Base-by-base conservation (phyloP, 2,329 filamentous ascomycete genomes). In the Penicillium sp. region DNA sequence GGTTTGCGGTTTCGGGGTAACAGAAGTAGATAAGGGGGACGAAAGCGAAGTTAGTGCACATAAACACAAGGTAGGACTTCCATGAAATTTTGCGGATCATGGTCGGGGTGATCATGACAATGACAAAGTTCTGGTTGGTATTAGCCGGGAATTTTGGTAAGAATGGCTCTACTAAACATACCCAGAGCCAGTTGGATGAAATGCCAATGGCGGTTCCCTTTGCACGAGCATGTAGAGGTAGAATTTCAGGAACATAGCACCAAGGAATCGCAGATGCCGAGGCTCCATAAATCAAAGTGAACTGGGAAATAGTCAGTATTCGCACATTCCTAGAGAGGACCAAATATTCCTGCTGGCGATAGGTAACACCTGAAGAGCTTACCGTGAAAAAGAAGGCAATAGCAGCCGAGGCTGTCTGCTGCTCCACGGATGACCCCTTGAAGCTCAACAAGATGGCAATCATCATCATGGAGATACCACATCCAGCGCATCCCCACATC, bases 41-140 rank as follows among this genome's bases (percentile, higher is more conserved):
- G 53, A 73, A 73, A 14, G 53, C 47, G n/a, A 72, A 48, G 45
- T 72, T 72, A 13, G 69, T 57, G 46, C 60, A 64, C 68, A 72
- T 72, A 66, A 72, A 73, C 48, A 72, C 69, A 1, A 72, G 58
- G 42, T 72, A 72, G 29, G 65, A 67, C 50, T 72, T 72, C 70
- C 69, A 72, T 24, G 57, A 61, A 21, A 72, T 60, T 4, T 67
- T 62, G 22, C 67, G 57, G 47, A 72, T 68, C 38, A 73, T 53
- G 6, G 64, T 65, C 14, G 70, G 70, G 3, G 67, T 69, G 45
- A 72, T 72, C 70, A 72, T 70, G 44, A 70, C 68, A 39, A 71
- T 65, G 51, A 80, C 75, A 57, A 81, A 81, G 58, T 80, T 80
- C n/a, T n/a, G n/a, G n/a, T n/a, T n/a, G n/a, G n/a, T n/a, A n/a